Conservation (phyloP, 2,329 filamentous ascomycete genomes). For the Plenodomus biglobosus region DNA sequence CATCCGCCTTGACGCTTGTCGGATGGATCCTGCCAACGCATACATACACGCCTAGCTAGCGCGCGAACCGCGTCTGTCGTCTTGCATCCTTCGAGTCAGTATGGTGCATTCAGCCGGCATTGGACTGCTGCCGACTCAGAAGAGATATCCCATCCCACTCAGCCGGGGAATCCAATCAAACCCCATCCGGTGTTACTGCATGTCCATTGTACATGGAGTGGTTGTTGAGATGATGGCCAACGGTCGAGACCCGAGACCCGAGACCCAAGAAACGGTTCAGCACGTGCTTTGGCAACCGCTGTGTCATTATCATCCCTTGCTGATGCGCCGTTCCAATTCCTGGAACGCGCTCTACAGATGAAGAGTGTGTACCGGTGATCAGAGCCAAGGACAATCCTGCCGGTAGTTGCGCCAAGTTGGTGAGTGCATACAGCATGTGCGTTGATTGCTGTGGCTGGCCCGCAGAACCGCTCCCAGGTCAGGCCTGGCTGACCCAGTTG, state of each 20-base stretch:
- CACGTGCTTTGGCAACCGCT: no score
- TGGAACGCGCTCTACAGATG: no score
- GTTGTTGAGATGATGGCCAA: no score
- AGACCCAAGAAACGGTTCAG: no score
- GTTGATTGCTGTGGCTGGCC: neutral
- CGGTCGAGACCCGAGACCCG: no score
- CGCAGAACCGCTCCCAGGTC: neutral
- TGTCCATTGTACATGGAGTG: no score
- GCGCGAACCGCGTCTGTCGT: conserved; percentile 3
- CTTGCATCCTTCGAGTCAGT: conserved; percentile 2
- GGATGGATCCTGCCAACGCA: conserved; percentile 1
- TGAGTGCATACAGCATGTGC: neutral
- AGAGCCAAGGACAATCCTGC: neutral
- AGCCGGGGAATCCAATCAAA: neutral
- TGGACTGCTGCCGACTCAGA: neutral
- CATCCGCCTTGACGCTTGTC: neutral
- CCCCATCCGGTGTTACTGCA: neutral
- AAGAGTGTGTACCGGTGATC: neutral
- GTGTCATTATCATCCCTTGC: no score
- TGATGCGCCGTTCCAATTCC: no score
- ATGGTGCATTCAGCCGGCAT: neutral
- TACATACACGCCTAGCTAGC: conserved; percentile 3
- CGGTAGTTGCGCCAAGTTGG: neutral
- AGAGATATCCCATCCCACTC: neutral
- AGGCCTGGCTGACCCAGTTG: neutral